phyloP scores from a whole-genome alignment of 352 stramenopile genomes.

The Pseudoperonospora humuli region DNA sequence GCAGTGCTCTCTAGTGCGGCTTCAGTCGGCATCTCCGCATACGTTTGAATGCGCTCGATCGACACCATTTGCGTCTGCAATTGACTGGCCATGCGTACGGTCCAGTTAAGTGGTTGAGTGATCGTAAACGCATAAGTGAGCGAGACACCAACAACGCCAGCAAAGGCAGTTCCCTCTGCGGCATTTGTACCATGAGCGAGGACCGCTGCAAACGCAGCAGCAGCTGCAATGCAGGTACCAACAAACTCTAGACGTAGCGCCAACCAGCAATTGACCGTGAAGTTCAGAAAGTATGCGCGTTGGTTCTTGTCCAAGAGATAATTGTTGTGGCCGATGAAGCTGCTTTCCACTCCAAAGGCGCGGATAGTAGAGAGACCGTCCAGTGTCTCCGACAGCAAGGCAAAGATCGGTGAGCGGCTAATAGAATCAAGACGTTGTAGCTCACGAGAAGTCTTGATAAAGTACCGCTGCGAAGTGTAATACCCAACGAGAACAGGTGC shows the following conservation, averaged over 20 bases:
- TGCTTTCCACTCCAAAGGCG: slow-evolving; percentile 55
- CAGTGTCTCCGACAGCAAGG: slow-evolving; percentile 91
- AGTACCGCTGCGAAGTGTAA: slow-evolving; percentile 87
- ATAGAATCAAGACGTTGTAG: slow-evolving; percentile 95
- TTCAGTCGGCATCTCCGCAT: slow-evolving; percentile 11
- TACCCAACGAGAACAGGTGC: slow-evolving; percentile 60
- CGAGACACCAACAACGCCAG: slow-evolving; percentile 56
- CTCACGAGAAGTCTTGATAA: slow-evolving; percentile 87
- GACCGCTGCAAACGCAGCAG: slow-evolving; percentile 45
- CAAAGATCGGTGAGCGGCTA: slow-evolving; percentile 91
- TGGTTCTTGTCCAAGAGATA: too few relatives aligned
- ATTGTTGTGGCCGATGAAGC: slow-evolving; percentile 60
- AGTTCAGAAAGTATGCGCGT: slow-evolving; percentile 69
- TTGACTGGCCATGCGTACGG: slow-evolving; percentile 12
- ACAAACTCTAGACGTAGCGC: slow-evolving; percentile 67
- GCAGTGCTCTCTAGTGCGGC: slow-evolving; percentile 5
- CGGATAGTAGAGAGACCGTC: slow-evolving; percentile 93
- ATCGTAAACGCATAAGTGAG: slow-evolving; percentile 77
- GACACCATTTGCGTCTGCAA: slow-evolving; percentile 15
- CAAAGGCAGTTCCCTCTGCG: slow-evolving; percentile 34
- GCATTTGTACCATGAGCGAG: slow-evolving; percentile 38
- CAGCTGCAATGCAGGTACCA: slow-evolving; percentile 51
- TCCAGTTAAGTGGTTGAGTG: slow-evolving; percentile 8
- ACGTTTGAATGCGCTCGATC: slow-evolving; percentile 11
- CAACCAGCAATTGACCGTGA: slow-evolving; percentile 69